Conservation (phyloP, 306 rosid genomes). For the Lotus japonicus region DNA sequence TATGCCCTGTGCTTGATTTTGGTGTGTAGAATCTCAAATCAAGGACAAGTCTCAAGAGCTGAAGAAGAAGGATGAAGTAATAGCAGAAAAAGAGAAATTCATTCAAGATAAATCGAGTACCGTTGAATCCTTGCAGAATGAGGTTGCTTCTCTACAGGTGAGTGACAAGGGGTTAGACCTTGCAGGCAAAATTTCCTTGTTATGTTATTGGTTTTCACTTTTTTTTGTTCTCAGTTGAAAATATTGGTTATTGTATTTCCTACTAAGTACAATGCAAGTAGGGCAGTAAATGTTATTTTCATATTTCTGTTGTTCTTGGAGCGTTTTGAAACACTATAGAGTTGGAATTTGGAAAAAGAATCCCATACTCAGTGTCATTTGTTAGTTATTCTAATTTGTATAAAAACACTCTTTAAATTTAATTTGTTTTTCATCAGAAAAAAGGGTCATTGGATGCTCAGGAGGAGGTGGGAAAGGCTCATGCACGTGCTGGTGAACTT, state of each 20-base stretch:
- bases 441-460: constrained; percentile 52
- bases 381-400: neutral
- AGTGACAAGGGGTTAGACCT: neutral
- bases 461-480: constrained; percentile 73
- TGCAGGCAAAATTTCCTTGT: neutral
- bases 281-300: neutral
- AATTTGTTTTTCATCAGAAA: constrained; percentile 36
- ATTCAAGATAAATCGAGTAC: constrained; percentile 40
- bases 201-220: neutral
- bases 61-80: constrained; percentile 49
- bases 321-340: neutral
- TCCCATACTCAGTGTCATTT: neutral
- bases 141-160: constrained; percentile 79
- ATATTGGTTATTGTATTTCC: neutral
- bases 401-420: neutral
- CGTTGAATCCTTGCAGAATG: constrained; percentile 53
- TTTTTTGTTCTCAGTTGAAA: neutral
- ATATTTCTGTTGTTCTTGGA: neutral
- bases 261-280: neutral
- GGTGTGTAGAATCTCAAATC: constrained; percentile 51
- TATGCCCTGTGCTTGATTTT: neutral
- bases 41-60: constrained; percentile 47
- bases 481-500: constrained; percentile 81
- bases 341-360: neutral
- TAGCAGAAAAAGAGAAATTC: constrained; percentile 54